These are phyloP conservation scores for Tubosaeta brunneosetosa DNA, from an alignment of 768 basidiomycete species.

Conservation along the genomic window DNA sequence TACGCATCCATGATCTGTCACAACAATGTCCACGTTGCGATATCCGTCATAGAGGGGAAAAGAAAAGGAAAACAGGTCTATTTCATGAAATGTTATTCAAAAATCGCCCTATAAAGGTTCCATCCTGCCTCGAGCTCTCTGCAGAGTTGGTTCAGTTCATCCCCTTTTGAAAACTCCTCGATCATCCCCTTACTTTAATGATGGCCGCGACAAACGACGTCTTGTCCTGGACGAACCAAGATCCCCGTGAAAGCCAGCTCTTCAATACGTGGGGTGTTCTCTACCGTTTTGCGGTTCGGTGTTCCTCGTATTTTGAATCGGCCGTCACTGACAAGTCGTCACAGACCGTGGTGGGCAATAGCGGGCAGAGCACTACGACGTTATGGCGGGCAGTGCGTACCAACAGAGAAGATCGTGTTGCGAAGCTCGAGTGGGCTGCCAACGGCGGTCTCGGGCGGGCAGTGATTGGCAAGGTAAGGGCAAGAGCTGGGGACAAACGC, in stretches of 20 bases:
- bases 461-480: conserved; percentile 73
- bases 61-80: conserved; percentile 34
- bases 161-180: conserved; percentile 30
- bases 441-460: conserved; percentile 82
- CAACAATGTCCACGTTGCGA: conserved; percentile 72
- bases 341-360: conserved; percentile 61
- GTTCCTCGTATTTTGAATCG: conserved; percentile 9
- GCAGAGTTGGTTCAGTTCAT: conserved; percentile 24
- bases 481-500: conserved; percentile 7
- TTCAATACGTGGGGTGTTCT: conserved; percentile 79
- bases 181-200: conserved; percentile 34
- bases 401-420: conserved; percentile 84
- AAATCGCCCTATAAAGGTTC: conserved; percentile 52
- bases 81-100: conserved; percentile 43
- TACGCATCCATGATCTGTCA: conserved; percentile 68
- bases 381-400: conserved; percentile 77
- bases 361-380: conserved; percentile 69
- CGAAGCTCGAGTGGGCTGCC: conserved; percentile 82
- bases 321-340: conserved; percentile 23
- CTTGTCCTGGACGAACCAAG: conserved; percentile 83
- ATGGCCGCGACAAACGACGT: conserved; percentile 63
- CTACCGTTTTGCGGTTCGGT: conserved; percentile 72
- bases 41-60: conserved; percentile 48
- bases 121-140: conserved; percentile 7
- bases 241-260: conserved; percentile 77